phyloP scores from a whole-genome alignment of 306 rosid species.

The Castanea crenata region DNA sequence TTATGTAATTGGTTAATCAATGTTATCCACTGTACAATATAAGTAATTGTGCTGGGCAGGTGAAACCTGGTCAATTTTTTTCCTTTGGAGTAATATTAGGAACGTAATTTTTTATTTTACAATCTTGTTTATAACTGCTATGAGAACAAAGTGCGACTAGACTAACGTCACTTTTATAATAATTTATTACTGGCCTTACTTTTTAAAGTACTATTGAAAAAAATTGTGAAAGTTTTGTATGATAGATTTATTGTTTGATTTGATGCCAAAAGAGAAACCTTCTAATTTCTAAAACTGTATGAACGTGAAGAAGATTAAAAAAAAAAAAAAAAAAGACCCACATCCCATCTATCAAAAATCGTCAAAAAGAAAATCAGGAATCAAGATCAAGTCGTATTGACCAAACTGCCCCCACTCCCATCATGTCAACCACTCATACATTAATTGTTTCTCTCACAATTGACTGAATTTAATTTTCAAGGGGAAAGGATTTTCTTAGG shows the following conservation, averaged over 20 bases:
- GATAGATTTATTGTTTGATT: not conserved
- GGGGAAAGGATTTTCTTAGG: not conserved
- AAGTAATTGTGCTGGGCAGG: too few relatives aligned
- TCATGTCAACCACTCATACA: constrained; percentile 19
- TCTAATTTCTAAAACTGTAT: not conserved
- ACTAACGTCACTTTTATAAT: too few relatives aligned
- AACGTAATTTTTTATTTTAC: too few relatives aligned
- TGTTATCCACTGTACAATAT: too few relatives aligned
- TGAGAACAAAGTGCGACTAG: too few relatives aligned
- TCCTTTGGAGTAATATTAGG: too few relatives aligned
- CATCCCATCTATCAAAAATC: constrained; percentile 8
- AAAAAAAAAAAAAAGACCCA: not conserved
- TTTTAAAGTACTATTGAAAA: too few relatives aligned
- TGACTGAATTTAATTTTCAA: not conserved
- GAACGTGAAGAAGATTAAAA: not conserved
- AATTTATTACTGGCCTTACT: accelerated
- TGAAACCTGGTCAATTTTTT: too few relatives aligned
- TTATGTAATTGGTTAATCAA: not conserved
- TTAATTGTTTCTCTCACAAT: constrained; percentile 23
- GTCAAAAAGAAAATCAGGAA: constrained; percentile 5
- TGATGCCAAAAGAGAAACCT: not conserved
- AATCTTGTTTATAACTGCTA: too few relatives aligned
- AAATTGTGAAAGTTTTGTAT: too few relatives aligned
- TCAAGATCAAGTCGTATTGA: constrained; percentile 3
- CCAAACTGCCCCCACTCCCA: constrained; percentile 8